Base-by-base conservation (phyloP, 768 basidiomycete species). In the Trametes punicea region DNA sequence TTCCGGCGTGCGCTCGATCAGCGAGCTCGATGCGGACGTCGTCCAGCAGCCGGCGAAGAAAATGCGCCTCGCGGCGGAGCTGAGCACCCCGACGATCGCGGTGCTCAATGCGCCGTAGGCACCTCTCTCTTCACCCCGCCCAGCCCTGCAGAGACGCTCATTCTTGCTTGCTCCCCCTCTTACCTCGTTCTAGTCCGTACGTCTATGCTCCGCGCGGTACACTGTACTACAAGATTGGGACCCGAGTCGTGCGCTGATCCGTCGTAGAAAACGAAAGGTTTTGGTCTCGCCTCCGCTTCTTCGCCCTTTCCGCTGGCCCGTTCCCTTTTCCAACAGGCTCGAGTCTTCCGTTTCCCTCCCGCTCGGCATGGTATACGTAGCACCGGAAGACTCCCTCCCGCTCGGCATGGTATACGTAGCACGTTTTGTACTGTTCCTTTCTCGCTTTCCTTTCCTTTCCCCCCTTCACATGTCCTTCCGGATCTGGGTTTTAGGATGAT, bases 41-140 rank as follows among this genome's bases (percentile, higher is more conserved):
- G 75, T 74, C 83, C 69, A 74, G 57, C 79, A 82, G 63, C 79
- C 79, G 53, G 71, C 75, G 60, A 89, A 89, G 82, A 87, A 85
- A 79, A 82, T 88, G 80, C 79, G 84, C 69, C 79, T 87, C 74
- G 82, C 82, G 61, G 75, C 76, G n/a, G 65, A 62, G 55, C 26
- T 55, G 46, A 54, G 54, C 55, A 54, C 60, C 25, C 48, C 60
- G 16, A 31, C 60, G 13, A 55, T 64, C 44, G 63, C 60, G 23
- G 62, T 70, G 62, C 58, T 60, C 48, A 51, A 21, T 25, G 53
- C 26, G 9, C 51, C 46, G 46, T 58, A 42, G 40, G 38, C 44
- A 18, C 41, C 55, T 42, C 51, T 47, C 48, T 40, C 51, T 33
- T 47, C 42, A 48, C 26, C 36, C n/a, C 11, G 20, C 45, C 18